Percentiles rank a stretch among this genome's conserved stretches.
Evolutionary conservation across 148 eudicot genomes (phyloP).

Genomic region (Vaccinium darrowii): DNA sequence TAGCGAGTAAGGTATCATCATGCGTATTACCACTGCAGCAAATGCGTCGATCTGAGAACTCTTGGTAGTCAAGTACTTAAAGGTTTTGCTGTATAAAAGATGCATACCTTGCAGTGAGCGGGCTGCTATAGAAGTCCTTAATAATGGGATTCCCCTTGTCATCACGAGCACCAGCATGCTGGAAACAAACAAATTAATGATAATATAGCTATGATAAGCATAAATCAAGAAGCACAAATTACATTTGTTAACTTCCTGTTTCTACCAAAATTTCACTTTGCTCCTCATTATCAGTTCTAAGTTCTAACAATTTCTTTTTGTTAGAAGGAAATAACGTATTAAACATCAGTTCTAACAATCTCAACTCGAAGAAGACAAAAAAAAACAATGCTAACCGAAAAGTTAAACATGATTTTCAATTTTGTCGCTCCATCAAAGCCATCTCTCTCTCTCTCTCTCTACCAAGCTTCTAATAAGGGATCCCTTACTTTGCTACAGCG

Average conservation of each 20-base stretch:
- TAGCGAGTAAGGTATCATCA: constrained; percentile 87
- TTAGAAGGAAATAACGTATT: too few relatives aligned
- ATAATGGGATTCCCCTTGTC: constrained; percentile 85
- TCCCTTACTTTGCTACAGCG: too few relatives aligned
- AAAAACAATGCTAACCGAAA: not conserved
- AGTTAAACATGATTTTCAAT: not conserved
- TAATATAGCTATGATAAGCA: not conserved
- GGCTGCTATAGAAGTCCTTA: constrained; percentile 78
- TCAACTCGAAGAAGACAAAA: not conserved
- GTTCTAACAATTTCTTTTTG: not conserved
- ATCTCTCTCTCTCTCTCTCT: not conserved
- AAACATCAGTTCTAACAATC: not conserved
- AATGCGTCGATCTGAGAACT: constrained; percentile 1
- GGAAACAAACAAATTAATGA: constrained; percentile 18
- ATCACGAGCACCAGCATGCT: constrained; percentile 97
- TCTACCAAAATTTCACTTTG: not conserved
- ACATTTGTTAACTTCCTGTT: not conserved
- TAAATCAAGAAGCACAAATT: not conserved
- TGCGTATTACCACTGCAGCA: constrained; percentile 77
- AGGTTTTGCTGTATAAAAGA: not conserved
- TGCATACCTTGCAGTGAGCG: constrained; percentile 86
- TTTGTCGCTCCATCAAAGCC: not conserved
- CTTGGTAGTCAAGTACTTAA: constrained; percentile 1
- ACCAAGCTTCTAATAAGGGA: too few relatives aligned
- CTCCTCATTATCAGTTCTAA: constrained; percentile 5